Conservation (phyloP, 2,329 filamentous ascomycete genomes). For the Teratosphaeria gauchensis region DNA sequence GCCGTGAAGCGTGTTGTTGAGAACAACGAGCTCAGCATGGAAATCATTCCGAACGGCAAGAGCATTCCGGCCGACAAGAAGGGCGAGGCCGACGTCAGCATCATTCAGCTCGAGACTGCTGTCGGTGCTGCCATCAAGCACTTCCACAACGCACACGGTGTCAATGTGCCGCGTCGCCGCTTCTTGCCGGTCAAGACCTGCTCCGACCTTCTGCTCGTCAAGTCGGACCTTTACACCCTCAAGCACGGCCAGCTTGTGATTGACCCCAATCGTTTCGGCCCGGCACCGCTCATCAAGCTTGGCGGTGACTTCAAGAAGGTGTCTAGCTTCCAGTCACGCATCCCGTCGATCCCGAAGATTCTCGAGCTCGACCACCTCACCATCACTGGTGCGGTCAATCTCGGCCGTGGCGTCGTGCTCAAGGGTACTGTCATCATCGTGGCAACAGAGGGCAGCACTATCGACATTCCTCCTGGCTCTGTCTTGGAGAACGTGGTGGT, state of each 20-base stretch:
- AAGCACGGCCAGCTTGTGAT: slow-evolving; percentile 98
- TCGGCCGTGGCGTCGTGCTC: slow-evolving; percentile 86
- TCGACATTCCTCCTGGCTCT: slow-evolving; percentile 92
- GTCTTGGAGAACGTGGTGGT: slow-evolving; percentile 98
- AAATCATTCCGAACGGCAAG: slow-evolving; percentile 99
- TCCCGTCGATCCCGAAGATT: slow-evolving; percentile 80
- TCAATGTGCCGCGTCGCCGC: slow-evolving; percentile 93
- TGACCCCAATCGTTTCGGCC: slow-evolving; percentile 91
- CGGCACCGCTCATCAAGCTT: slow-evolving; percentile 96
- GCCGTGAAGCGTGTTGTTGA: slow-evolving; percentile 98
- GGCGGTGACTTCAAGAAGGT: slow-evolving; percentile 99
- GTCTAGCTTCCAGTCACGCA: slow-evolving; percentile 85
- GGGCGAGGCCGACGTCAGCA: slow-evolving; percentile 95
- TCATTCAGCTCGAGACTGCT: slow-evolving; percentile 96
- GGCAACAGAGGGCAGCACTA: slow-evolving; percentile 93
- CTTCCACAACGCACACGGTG: slow-evolving; percentile 96
- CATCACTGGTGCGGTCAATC: slow-evolving; percentile 94
- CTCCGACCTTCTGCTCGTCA: slow-evolving; percentile 98
- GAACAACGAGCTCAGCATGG: slow-evolving; percentile 96
- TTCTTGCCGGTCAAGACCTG: slow-evolving; percentile 99
- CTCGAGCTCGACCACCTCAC: slow-evolving; percentile 90
- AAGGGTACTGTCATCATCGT: slow-evolving; percentile 99
- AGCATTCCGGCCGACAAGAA: slow-evolving; percentile 98
- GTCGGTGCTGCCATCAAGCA: slow-evolving; percentile 97
- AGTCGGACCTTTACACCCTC: slow-evolving; percentile 96